phyloP scores from a whole-genome alignment of 148 eudicot species.

The Nepenthes gracilis region DNA sequence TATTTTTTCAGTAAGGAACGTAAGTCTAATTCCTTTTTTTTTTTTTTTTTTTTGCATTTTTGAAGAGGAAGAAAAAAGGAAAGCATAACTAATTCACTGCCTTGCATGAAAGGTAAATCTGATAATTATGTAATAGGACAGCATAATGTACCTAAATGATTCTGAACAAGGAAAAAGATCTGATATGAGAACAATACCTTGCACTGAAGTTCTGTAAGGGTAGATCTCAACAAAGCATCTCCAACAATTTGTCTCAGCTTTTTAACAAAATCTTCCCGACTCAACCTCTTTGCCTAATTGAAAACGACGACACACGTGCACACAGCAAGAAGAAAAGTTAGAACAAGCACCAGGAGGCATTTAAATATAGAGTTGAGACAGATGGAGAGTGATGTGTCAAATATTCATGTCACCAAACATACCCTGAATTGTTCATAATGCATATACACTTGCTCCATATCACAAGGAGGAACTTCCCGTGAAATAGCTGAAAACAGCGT shows the following conservation, averaged over 20 bases:
- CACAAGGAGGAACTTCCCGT: conserved; percentile 29
- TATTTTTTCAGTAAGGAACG: too few relatives aligned
- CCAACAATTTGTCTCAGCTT: conserved; percentile 29
- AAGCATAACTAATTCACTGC: too few relatives aligned
- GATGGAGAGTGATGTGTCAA: neutral
- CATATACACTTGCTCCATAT: conserved; percentile 39
- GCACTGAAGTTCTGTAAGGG: conserved; percentile 16
- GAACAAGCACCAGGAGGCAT: neutral
- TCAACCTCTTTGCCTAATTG: conserved; percentile 20
- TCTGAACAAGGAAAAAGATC: neutral
- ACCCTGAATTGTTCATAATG: conserved; percentile 51
- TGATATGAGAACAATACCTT: conserved; percentile 13
- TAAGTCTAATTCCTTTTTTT: too few relatives aligned
- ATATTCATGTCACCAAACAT: conserved; percentile 9
- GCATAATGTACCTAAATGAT: too few relatives aligned
- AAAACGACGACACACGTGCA: neutral
- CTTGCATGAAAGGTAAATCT: too few relatives aligned
- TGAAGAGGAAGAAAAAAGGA: too few relatives aligned
- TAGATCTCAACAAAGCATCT: conserved; percentile 26
- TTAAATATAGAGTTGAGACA: neutral
- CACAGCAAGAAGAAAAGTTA: neutral
- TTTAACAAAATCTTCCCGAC: conserved; percentile 25
- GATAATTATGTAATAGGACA: too few relatives aligned
- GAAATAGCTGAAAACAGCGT: conserved; percentile 56
- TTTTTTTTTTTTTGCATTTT: too few relatives aligned